Conservation (phyloP, 257 asterid species). For the Solanum piurae region DNA sequence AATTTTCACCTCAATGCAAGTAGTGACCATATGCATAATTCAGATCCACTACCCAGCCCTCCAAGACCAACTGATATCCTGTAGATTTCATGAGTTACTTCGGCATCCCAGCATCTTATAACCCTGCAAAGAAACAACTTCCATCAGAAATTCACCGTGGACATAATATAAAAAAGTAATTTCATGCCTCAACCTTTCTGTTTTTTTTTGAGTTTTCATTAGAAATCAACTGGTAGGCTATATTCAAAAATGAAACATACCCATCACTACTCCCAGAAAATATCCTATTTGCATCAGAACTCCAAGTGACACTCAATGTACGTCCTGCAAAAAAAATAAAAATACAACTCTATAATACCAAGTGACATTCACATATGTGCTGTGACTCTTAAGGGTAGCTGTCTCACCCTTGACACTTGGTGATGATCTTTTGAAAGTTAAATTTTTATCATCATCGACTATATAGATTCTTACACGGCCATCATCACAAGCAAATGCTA, state of each 20-base stretch:
- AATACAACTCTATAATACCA: not conserved
- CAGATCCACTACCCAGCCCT: constrained; percentile 55
- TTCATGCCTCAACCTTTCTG: not conserved
- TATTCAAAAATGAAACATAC: constrained; percentile 28
- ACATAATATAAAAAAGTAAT: not conserved
- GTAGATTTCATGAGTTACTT: constrained; percentile 52
- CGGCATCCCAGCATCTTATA: constrained; percentile 87
- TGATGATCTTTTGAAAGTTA: constrained; percentile 39
- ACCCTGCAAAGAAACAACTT: constrained; percentile 29
- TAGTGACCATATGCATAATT: constrained; percentile 80
- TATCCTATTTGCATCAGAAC: constrained; percentile 60
- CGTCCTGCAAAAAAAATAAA: constrained; percentile 38
- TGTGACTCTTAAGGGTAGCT: constrained; percentile 8
- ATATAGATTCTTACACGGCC: constrained; percentile 76
- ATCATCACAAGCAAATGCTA: constrained; percentile 88
- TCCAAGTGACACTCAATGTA: constrained; percentile 75
- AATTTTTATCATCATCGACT: constrained; percentile 30
- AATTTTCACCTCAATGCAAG: constrained; percentile 58
- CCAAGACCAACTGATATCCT: constrained; percentile 78
- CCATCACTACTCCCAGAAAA: constrained; percentile 93
- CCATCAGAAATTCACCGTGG: not conserved
- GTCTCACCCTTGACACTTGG: constrained; percentile 95
- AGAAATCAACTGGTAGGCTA: not conserved
- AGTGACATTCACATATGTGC: not conserved
- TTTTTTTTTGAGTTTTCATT: not conserved